Percentiles rank a stretch among this genome's conserved stretches.
phyloP scores from a whole-genome alignment of 306 rosid genomes.

The Pueraria montana region DNA sequence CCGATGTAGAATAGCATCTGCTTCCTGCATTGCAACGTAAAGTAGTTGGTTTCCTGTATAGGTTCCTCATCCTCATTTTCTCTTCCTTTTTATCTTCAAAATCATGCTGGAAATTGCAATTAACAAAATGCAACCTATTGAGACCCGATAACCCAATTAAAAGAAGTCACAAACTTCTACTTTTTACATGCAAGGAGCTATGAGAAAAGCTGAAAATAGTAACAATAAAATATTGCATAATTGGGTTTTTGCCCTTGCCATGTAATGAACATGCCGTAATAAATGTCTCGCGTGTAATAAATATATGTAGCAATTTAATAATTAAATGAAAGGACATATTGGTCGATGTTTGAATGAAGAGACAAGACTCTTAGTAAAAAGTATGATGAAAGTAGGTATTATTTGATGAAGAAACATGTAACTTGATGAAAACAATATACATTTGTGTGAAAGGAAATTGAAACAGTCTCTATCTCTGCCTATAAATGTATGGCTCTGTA shows the following conservation, averaged over 20 bases:
- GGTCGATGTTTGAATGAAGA: neutral
- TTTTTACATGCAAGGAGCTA: neutral
- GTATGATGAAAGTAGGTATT: neutral
- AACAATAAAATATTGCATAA: neutral
- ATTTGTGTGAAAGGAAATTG: neutral
- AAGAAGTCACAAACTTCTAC: conserved; percentile 51
- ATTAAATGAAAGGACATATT: neutral
- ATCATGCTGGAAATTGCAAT: conserved; percentile 73
- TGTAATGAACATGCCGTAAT: neutral
- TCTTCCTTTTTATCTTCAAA: conserved; percentile 68
- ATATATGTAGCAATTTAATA: neutral
- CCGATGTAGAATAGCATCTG: conserved; percentile 69
- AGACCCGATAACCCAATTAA: conserved; percentile 58
- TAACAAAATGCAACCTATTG: conserved; percentile 73
- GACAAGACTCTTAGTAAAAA: neutral
- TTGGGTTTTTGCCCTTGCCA: neutral
- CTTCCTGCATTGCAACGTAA: conserved; percentile 86
- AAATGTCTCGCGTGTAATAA: neutral
- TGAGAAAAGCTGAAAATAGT: neutral
- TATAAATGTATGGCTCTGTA: neutral
- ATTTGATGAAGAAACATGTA: neutral
- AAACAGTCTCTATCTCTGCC: neutral
- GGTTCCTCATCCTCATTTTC: conserved; percentile 83
- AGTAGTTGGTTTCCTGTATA: conserved; percentile 80
- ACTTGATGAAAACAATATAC: neutral